Evolutionary conservation across 106 monocot species (phyloP), one percentile per base, ranked within the genome.

Genomic region (Acorus gramineus): DNA sequence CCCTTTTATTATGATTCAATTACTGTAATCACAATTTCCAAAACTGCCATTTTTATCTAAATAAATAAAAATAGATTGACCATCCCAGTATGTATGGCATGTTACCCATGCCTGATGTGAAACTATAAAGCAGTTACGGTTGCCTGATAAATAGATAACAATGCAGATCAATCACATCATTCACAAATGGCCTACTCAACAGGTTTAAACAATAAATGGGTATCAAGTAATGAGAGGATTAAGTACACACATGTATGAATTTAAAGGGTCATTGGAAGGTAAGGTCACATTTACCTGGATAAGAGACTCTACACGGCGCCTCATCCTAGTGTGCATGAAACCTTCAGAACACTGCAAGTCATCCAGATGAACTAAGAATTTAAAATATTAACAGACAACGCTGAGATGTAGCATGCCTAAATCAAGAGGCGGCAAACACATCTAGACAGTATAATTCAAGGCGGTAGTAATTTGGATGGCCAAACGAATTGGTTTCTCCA

Each of bases 301-400:
- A n/a, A 91, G 62, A 53, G 96, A 79, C 45, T 98, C 96, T 46
- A 98, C 96, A 4, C 87, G 82, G 13, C 96, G 85, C 53, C 96
- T 80, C 87, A 98, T 91, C 66, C 96, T 74, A 45, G 96, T 98
- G 55, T 98, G 96, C 96, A 91, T 91, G 72, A 98, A 98, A 61
- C 87, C 91, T 76, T 91, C 90, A 7, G 96, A 98, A 68, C 91
- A 91, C 96, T 98, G 75, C 44, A 7, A 50, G 53, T 51, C 4
- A 43, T n/a, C 45, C 7, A 47, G 10, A 42, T 5, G 7, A 8
- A 59, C 1, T 59, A 2, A 7, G 10, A 9, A 7, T 44, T 4
- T 42, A 42, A 44, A 28, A 43, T 14, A 64, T 3, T 2, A 8
- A 50, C 8, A 3, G 5, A 64, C 49, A 42, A 64, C 3, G 8